Conservation (phyloP, 1,284 basidiomycete genomes). For the Papiliotrema nemorosa region DNA sequence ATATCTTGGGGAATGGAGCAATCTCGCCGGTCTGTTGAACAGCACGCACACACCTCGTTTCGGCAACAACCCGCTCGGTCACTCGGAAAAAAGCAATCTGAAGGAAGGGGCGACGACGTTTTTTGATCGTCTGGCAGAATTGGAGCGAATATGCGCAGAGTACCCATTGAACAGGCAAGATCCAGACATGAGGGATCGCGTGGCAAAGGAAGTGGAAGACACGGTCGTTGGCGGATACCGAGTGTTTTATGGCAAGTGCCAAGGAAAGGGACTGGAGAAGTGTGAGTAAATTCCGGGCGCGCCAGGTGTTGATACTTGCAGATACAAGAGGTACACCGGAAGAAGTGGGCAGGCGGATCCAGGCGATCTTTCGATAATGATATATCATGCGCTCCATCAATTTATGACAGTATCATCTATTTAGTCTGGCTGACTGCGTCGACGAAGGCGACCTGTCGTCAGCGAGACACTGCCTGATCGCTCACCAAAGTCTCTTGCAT, state of each 20-base stretch:
- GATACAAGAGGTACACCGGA: conserved; percentile 40
- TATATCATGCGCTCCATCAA: neutral
- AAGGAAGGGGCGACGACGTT: conserved; percentile 46
- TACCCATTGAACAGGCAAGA: conserved; percentile 39
- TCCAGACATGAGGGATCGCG: conserved; percentile 43
- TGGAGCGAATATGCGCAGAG: conserved; percentile 34
- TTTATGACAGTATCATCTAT: neutral
- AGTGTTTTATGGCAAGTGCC: conserved; percentile 28
- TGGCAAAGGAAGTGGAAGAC: conserved; percentile 38
- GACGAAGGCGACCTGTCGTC: neutral
- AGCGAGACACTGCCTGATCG: neutral
- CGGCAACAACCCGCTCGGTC: conserved; percentile 21
- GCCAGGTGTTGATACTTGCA: conserved; percentile 4
- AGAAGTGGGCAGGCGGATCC: conserved; percentile 30
- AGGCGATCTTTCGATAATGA: conserved; percentile 34
- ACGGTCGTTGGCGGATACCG: conserved; percentile 33
- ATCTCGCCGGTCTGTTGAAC: conserved; percentile 31
- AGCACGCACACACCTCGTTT: conserved; percentile 26
- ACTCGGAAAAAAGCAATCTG: conserved; percentile 37
- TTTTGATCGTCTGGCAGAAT: conserved; percentile 42
- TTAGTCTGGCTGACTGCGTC: neutral
- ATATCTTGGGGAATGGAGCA: conserved; percentile 41
- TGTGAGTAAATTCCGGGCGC: conserved; percentile 25
- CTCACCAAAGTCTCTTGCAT: conserved; percentile 1
- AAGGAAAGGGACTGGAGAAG: conserved; percentile 37